Conservation (phyloP, 2,329 filamentous ascomycete genomes). For the Botrytis medusae region DNA sequence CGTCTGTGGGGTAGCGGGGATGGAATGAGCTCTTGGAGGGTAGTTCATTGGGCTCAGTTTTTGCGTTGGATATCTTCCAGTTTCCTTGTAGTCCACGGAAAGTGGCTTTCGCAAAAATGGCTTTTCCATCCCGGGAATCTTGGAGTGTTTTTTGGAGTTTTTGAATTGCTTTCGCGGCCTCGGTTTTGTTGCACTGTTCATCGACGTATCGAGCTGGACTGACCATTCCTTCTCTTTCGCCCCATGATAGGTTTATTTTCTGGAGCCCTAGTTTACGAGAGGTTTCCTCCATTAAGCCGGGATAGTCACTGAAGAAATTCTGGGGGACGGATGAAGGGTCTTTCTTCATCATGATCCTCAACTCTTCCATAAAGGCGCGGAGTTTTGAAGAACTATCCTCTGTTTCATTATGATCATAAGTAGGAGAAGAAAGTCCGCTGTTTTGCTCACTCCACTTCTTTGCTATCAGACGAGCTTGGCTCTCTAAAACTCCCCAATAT, state of each 20-base stretch:
- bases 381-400: not conserved
- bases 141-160: not conserved
- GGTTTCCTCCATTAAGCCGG: slow-evolving; percentile 3
- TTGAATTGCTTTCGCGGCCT: not conserved
- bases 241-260: slow-evolving; percentile 8
- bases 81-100: not conserved
- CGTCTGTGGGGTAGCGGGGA: not conserved
- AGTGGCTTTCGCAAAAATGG: not conserved
- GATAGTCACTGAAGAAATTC: slow-evolving; percentile 12
- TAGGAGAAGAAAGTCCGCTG: not conserved
- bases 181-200: not conserved
- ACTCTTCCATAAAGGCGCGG: not conserved
- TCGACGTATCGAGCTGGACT: slow-evolving; percentile 6
- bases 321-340: slow-evolving; percentile 7
- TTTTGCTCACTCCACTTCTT: not conserved
- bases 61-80: not conserved
- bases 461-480: slow-evolving; percentile 12
- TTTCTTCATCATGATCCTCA: not conserved
- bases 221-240: slow-evolving; percentile 1
- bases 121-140: not conserved
- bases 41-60: not conserved
- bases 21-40: not conserved
- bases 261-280: not conserved
- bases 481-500: slow-evolving; percentile 21
- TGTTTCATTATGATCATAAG: too few species aligned